Percentiles rank a stretch among this genome's conserved stretches.
These are phyloP conservation scores for Acorus gramineus DNA, from an alignment of 106 monocot genomes.

Conservation along the genomic window DNA sequence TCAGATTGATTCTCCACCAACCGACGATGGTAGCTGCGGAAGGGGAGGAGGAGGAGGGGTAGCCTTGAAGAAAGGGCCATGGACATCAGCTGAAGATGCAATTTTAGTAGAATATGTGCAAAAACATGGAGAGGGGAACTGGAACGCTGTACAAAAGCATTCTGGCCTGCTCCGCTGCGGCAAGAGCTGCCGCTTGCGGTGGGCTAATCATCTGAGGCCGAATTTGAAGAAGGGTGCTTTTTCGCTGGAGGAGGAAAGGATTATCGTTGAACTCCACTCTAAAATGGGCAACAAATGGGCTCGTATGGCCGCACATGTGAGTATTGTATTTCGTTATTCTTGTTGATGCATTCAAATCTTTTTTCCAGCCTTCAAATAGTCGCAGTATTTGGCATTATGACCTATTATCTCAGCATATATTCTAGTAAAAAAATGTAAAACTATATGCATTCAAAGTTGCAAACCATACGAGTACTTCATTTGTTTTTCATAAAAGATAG, in stretches of 20 bases:
- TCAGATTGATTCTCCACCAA: conserved; percentile 16
- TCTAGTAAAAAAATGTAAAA: too few relatives aligned
- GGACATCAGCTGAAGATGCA: conserved; percentile 70
- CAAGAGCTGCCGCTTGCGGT: conserved; percentile 73
- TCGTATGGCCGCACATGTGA: conserved; percentile 59
- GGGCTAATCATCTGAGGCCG: conserved; percentile 80
- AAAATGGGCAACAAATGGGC: conserved; percentile 78
- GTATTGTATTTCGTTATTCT: not conserved
- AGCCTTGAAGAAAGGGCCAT: conserved; percentile 68
- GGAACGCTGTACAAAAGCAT: conserved; percentile 69
- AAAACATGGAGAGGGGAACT: conserved; percentile 72
- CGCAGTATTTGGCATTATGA: too few relatives aligned
- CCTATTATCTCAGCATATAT: too few relatives aligned
- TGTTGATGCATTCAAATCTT: too few relatives aligned
- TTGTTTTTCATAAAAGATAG: too few relatives aligned
- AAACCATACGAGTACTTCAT: too few relatives aligned
- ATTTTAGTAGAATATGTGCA: conserved; percentile 56
- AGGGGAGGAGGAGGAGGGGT: conserved; percentile 18
- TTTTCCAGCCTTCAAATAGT: too few relatives aligned
- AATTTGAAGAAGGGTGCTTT: conserved; percentile 64
- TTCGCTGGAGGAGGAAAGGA: conserved; percentile 40
- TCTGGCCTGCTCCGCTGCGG: conserved; percentile 58
- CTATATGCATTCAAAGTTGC: too few relatives aligned
- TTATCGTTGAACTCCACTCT: conserved; percentile 48
- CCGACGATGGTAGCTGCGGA: conserved; percentile 24